Conservation (phyloP, 495 filamentous ascomycete species). For the Cercophora sp. region DNA sequence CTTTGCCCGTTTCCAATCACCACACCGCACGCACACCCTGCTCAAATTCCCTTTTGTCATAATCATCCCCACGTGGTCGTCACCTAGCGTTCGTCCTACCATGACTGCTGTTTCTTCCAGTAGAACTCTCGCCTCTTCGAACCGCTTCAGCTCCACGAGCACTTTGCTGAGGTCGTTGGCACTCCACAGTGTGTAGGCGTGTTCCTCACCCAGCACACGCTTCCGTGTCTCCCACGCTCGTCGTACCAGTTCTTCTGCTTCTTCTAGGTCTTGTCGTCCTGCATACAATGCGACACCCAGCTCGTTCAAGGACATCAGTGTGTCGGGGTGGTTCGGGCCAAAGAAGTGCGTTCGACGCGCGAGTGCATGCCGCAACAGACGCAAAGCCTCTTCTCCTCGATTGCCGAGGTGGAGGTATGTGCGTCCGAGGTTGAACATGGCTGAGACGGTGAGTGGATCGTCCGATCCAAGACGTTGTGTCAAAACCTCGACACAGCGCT, state of each 20-base stretch:
- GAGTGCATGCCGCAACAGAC: neutral
- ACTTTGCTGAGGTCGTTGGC: slow-evolving; percentile 6
- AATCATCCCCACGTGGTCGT: neutral
- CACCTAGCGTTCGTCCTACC: neutral
- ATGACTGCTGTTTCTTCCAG: slow-evolving; percentile 4
- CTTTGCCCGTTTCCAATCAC: slow-evolving; percentile 3
- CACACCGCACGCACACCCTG: neutral
- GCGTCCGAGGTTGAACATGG: slow-evolving; percentile 7
- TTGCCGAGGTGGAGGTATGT: slow-evolving; percentile 3
- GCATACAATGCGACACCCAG: slow-evolving; percentile 1
- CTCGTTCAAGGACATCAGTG: slow-evolving; percentile 3
- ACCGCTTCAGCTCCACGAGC: slow-evolving; percentile 5
- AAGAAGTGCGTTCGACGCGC: slow-evolving; percentile 3
- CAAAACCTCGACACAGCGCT: slow-evolving; percentile 1
- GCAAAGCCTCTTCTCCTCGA: neutral
- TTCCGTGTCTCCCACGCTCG: slow-evolving; percentile 1
- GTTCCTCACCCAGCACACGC: slow-evolving; percentile 1
- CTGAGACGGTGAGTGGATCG: slow-evolving; percentile 5
- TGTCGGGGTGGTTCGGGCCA: slow-evolving; percentile 4
- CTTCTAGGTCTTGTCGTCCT: neutral
- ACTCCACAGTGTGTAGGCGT: slow-evolving; percentile 6
- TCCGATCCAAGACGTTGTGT: slow-evolving; percentile 1
- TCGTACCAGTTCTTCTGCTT: slow-evolving; percentile 4
- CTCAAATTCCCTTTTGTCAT: slow-evolving; percentile 5
- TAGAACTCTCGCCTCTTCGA: neutral